Base-by-base conservation (phyloP, 2,329 filamentous ascomycete genomes). In the Pseudogymnoascus sp. region DNA sequence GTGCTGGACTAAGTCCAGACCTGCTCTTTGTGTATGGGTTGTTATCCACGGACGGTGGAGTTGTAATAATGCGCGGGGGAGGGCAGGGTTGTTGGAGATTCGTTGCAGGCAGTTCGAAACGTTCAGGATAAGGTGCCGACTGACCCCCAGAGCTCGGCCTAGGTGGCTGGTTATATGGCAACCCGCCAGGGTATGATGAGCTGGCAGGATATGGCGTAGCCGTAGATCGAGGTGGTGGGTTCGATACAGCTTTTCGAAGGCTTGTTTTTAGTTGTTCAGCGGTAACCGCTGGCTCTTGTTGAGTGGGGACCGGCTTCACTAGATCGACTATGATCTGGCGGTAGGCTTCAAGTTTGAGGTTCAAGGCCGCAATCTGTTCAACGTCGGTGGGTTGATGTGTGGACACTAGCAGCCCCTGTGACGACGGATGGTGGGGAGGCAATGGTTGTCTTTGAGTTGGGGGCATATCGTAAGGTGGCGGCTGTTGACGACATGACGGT, bases 241-340 rank as follows among this genome's bases (percentile, higher is more conserved):
- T 53, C 7, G 47, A 53, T 8, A 53, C 28, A 2, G 47, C 47
- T 33, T 53, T 53, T 33, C 47, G 47, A 15, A 53, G 47, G 7
- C 47, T 53, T 53, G 28, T 33, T 53, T 15, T 33, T 12, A 53
- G 30, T 15, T 53, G 47, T 18, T 53, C 47, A 35, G 28, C 47
- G 18, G 28, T 53, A 12, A 53, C 47, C n/a, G 47, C 28, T 15
- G 47, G 47, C 47, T 33, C 28, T 14, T 53, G 28, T 53, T 53
- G 47, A 14, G 25, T 8, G 47, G n/a, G 2, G 2, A 8, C 15
- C 4, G 47, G 47, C n/a, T 4, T 53, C 47, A 53, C 25, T 1
- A 53, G 47, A 20, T 53, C 47, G 28, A 53, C 47, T 53, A 53
- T 53, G 47, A 53, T 53, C 47, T 53, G 47, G 47, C 28, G 47